Evolutionary conservation across 352 stramenopile species (phyloP), one percentile per base, ranked within the genome.

Genomic region (Phytophthora foliorum): DNA sequence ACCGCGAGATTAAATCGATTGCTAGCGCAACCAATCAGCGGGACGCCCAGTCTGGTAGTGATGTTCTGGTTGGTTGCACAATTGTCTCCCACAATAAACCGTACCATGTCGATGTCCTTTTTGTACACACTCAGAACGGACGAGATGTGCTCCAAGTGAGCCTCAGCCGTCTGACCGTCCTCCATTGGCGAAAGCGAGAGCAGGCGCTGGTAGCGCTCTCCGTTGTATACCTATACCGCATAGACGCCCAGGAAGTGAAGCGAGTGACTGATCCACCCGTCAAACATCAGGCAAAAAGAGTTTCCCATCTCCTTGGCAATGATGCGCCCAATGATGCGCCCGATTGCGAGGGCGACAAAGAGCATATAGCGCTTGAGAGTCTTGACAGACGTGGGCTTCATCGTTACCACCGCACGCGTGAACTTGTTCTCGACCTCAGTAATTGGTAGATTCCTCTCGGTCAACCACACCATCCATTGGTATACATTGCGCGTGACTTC

Each of bases 1-100:
- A 64, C 41, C 42, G 45, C 54, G 39, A 56, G 51, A 17, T 42
- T 42, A 42, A 42, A 42, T 9, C 14, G 9, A n/a, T 68, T 50
- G 21, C 60, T 68, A 29, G 63, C 17, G 42, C 56, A 72, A 22
- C 56, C 56, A 41, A 62, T 39, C 11, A 72, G 56, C 4, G 56
- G 49, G 25, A 67, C 48, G 5, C 8, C 17, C 0, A 67, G n/a
- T 6, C 16, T 31, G 2, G 45, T 55, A 27, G 46, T 38, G 39
- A 72, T 24, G 19, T 9, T 31, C 44, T 60, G 45, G 54, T 65
- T 72, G 17, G 55, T 72, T 6, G 55, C 34, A 21, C 55, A 66
- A 19, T 72, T 72, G 31, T 36, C 31, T 6, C 31, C 31, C 31
- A 54, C 63, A 21, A 25, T 45, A 59, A 66, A 66, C 0, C 27